phyloP scores from a whole-genome alignment of 306 rosid genomes.

The Prunus mongolica region DNA sequence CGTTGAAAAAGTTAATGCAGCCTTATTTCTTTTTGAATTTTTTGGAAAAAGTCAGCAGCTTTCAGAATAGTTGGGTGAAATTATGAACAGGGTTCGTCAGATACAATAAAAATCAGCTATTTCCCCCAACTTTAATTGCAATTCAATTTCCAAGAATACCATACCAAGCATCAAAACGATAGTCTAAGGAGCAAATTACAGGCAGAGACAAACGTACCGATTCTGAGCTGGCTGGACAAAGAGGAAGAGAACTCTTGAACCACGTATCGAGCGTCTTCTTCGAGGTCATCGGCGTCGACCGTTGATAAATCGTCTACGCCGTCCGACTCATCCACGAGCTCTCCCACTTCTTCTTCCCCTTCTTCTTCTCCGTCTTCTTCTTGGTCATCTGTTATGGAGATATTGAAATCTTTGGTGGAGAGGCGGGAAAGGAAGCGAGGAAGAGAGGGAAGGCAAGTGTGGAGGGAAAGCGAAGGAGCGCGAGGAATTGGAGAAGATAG shows the following conservation, averaged over 20 bases:
- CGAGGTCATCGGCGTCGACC: conserved; percentile 49
- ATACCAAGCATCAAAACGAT: background rate
- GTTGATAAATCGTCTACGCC: conserved; percentile 17
- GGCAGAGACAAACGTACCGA: conserved; percentile 32
- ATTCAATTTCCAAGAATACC: background rate
- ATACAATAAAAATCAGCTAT: background rate
- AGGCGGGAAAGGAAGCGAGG: conserved; percentile 28
- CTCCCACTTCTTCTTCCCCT: conserved; percentile 16
- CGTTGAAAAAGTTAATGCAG: background rate
- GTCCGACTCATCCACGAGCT: conserved; percentile 28
- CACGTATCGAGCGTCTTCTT: conserved; percentile 62
- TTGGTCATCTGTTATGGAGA: background rate
- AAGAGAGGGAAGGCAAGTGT: conserved; percentile 5
- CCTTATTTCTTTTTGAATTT: background rate
- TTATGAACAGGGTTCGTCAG: background rate
- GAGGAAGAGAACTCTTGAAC: conserved; percentile 58
- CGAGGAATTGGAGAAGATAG: background rate
- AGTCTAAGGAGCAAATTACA: background rate
- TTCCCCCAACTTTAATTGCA: background rate
- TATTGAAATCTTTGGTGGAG: conserved; percentile 13
- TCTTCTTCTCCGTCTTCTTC: conserved; percentile 22
- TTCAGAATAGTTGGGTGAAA: background rate
- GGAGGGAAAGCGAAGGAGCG: conserved; percentile 3
- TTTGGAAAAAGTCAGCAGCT: background rate
- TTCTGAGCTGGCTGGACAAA: conserved; percentile 43